phyloP scores from a whole-genome alignment of 352 stramenopile species.

The Elongisporangium senticosum region DNA sequence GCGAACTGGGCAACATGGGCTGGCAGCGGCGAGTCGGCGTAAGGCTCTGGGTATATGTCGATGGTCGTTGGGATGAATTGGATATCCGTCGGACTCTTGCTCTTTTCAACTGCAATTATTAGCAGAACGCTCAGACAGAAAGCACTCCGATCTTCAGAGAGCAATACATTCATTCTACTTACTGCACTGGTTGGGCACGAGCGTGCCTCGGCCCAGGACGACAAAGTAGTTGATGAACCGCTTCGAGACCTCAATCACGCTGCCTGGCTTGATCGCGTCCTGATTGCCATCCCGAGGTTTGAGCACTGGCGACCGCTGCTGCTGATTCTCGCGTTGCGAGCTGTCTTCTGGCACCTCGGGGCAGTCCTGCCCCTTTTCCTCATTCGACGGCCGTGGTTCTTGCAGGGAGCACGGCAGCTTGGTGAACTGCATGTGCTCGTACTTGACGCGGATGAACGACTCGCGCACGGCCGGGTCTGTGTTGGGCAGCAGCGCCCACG shows the following conservation, averaged over 20 bases:
- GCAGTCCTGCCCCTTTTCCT: slow-evolving; percentile 51
- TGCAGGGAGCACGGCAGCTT: slow-evolving; percentile 23
- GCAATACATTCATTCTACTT: slow-evolving; percentile 14
- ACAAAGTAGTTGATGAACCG: slow-evolving; percentile 84
- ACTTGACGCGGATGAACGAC: slow-evolving; percentile 63
- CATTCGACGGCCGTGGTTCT: slow-evolving; percentile 1
- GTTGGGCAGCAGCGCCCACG: slow-evolving; percentile 31
- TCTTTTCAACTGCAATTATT: slow-evolving; percentile 48
- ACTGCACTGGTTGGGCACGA: slow-evolving; percentile 64
- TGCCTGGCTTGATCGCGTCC: slow-evolving; percentile 31
- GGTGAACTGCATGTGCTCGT: slow-evolving; percentile 60
- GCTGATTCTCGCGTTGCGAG: slow-evolving; percentile 27
- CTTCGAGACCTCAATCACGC: slow-evolving; percentile 69
- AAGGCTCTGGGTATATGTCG: slow-evolving; percentile 58
- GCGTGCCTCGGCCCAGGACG: slow-evolving; percentile 52
- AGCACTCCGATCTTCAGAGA: slow-evolving; percentile 1
- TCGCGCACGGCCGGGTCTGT: slow-evolving; percentile 36
- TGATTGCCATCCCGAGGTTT: slow-evolving; percentile 25
- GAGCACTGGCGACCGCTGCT: slow-evolving; percentile 23
- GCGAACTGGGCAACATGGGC: slow-evolving; percentile 72
- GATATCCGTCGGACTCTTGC: slow-evolving; percentile 62
- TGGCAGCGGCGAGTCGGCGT: slow-evolving; percentile 49
- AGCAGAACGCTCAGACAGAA: neutral
- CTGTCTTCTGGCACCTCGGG: slow-evolving; percentile 41
- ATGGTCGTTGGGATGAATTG: slow-evolving; percentile 60